These are phyloP conservation scores for Puccinia coronata DNA, from an alignment of 1,284 basidiomycete genomes.

Conservation along the genomic window DNA sequence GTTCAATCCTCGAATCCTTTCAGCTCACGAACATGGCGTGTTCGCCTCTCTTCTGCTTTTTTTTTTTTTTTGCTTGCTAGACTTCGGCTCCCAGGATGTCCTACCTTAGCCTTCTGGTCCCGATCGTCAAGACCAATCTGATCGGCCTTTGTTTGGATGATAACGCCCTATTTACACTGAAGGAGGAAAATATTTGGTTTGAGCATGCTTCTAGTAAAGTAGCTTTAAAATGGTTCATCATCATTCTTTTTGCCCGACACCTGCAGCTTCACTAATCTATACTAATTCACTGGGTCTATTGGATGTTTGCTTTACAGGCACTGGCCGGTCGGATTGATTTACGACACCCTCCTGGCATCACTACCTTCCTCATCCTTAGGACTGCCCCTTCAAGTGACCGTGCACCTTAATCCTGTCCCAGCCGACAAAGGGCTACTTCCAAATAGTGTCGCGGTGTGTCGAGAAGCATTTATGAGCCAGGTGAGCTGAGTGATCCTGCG, in stretches of 20 bases:
- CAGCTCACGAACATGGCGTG: background rate
- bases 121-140: conserved; percentile 78
- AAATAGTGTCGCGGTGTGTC: conserved; percentile 76
- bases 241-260: background rate
- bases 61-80: background rate
- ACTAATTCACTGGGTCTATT: background rate
- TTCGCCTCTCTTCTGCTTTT: background rate
- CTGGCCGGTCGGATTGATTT: conserved; percentile 89
- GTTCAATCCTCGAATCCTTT: conserved; percentile 58
- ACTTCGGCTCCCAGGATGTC: conserved; percentile 73
- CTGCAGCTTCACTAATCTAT: background rate
- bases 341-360: conserved; percentile 66
- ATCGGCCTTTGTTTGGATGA: conserved; percentile 87
- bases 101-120: conserved; percentile 85
- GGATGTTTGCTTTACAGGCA: conserved; percentile 64
- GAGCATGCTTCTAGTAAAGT: conserved; percentile 72
- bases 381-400: conserved; percentile 70
- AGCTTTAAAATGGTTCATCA: conserved; percentile 74
- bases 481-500: conserved; percentile 64
- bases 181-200: conserved; percentile 92
- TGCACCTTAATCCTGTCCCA: conserved; percentile 82
- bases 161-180: conserved; percentile 68
- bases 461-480: conserved; percentile 87
- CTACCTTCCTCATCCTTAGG: conserved; percentile 50
- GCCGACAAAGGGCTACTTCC: conserved; percentile 78